These are phyloP conservation scores for Ceratobasidium papillatum DNA, from an alignment of 1,284 basidiomycete species.

Conservation along the genomic window DNA sequence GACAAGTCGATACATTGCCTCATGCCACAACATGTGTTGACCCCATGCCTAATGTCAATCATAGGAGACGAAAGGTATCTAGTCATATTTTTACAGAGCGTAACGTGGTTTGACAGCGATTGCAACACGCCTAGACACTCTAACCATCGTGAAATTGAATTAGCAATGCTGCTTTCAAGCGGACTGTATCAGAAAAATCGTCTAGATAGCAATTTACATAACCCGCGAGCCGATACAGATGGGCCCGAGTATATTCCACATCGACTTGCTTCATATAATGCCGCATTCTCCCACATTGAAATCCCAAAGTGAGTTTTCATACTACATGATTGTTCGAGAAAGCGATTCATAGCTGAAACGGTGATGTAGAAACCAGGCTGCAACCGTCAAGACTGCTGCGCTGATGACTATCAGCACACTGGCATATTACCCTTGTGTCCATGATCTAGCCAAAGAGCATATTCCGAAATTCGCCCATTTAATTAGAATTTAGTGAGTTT, in stretches of 20 bases:
- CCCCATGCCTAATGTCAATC: not conserved
- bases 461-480: too few species aligned
- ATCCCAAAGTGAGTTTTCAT: not conserved
- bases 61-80: not conserved
- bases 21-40: not conserved
- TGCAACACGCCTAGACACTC: not conserved
- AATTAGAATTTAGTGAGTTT: not conserved
- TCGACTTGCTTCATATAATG: not conserved
- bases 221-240: not conserved
- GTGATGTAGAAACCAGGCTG: not conserved
- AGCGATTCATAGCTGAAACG: not conserved
- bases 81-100: not conserved
- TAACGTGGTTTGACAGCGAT: not conserved
- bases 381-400: too few species aligned
- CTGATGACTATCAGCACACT: too few species aligned
- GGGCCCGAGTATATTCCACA: not conserved
- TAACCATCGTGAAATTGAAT: not conserved
- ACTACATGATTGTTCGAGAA: not conserved
- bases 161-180: not conserved
- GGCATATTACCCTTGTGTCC: too few species aligned
- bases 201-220: not conserved
- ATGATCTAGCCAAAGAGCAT: too few species aligned
- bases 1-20: not conserved
- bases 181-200: not conserved
- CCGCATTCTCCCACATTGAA: not conserved